phyloP scores from a whole-genome alignment of 1,284 basidiomycete species.

The Irpex sp. region DNA sequence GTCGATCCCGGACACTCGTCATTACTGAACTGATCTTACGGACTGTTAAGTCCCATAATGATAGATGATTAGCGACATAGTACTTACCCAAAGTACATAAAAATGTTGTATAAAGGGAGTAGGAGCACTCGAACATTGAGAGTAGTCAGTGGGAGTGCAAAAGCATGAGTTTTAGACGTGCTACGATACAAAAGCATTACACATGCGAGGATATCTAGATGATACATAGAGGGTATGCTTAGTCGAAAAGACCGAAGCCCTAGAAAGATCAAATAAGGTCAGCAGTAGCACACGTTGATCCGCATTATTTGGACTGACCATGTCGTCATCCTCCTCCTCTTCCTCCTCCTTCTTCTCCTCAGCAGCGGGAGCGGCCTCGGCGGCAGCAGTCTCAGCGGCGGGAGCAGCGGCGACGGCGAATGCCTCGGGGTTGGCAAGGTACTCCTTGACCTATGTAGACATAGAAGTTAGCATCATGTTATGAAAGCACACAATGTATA shows the following conservation, averaged over 20 bases:
- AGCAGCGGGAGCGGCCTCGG: slow-evolving; percentile 44
- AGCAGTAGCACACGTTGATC: neutral
- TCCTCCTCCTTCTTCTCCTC: slow-evolving; percentile 69
- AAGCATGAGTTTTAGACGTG: neutral
- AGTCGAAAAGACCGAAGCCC: slow-evolving; percentile 88
- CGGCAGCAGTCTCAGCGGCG: slow-evolving; percentile 50
- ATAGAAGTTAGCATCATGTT: slow-evolving; percentile 22
- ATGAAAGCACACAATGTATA: slow-evolving; percentile 15
- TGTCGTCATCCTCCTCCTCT: slow-evolving; percentile 78
- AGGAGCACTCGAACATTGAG: no score
- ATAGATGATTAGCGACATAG: no score
- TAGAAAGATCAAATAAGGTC: slow-evolving; percentile 19
- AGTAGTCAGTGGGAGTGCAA: neutral
- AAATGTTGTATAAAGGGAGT: no score
- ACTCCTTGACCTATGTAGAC: slow-evolving; percentile 80
- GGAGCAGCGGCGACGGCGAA: slow-evolving; percentile 81
- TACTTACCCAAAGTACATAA: no score
- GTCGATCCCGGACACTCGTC: no score
- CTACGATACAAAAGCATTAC: slow-evolving; percentile 10
- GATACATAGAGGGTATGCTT: slow-evolving; percentile 25
- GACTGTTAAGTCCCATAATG: no score
- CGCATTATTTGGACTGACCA: slow-evolving; percentile 41
- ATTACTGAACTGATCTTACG: no score
- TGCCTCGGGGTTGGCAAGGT: slow-evolving; percentile 95
- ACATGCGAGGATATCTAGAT: neutral